These are phyloP conservation scores for Fusarium buxicola DNA, from an alignment of 2,329 filamentous ascomycete species.

Conservation along the genomic window DNA sequence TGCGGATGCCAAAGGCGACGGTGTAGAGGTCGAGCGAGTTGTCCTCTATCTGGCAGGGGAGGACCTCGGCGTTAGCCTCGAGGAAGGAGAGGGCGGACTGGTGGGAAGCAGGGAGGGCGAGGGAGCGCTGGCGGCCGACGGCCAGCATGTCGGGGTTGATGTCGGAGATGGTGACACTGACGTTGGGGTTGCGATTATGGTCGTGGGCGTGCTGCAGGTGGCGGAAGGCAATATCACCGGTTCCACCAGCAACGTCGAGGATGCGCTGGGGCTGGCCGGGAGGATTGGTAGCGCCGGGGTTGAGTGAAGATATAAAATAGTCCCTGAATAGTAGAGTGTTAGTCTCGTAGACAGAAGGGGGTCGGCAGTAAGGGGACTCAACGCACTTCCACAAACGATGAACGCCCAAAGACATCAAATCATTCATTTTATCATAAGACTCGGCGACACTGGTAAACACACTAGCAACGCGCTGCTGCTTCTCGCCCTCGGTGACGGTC, in stretches of 20 bases:
- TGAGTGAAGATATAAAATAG: conserved; percentile 91
- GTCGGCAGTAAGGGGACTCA: background rate
- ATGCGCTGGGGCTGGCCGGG: conserved; percentile 71
- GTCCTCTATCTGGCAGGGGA: conserved; percentile 71
- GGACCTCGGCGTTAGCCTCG: conserved; percentile 88
- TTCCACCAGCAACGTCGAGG: conserved; percentile 96
- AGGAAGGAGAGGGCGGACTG: conserved; percentile 77
- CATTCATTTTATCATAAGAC: conserved; percentile 98
- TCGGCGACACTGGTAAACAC: conserved; percentile 97
- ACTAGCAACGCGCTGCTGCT: conserved; percentile 76
- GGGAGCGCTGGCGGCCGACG: conserved; percentile 84
- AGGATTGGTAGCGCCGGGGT: conserved; percentile 75
- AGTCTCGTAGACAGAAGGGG: conserved; percentile 1
- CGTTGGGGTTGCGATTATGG: conserved; percentile 78
- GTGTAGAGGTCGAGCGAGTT: conserved; percentile 93
- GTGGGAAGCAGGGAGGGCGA: conserved; percentile 65
- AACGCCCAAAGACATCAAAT: conserved; percentile 97
- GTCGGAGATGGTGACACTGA: conserved; percentile 90
- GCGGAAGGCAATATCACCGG: conserved; percentile 97
- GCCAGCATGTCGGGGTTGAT: conserved; percentile 96
- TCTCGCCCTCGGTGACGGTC: conserved; percentile 83
- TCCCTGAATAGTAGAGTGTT: conserved; percentile 62
- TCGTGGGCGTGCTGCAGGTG: conserved; percentile 90
- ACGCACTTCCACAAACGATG: conserved; percentile 91
- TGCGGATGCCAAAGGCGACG: conserved; percentile 96